phyloP scores from a whole-genome alignment of 129 eudicot genomes.

The Pulicaria dysenterica region DNA sequence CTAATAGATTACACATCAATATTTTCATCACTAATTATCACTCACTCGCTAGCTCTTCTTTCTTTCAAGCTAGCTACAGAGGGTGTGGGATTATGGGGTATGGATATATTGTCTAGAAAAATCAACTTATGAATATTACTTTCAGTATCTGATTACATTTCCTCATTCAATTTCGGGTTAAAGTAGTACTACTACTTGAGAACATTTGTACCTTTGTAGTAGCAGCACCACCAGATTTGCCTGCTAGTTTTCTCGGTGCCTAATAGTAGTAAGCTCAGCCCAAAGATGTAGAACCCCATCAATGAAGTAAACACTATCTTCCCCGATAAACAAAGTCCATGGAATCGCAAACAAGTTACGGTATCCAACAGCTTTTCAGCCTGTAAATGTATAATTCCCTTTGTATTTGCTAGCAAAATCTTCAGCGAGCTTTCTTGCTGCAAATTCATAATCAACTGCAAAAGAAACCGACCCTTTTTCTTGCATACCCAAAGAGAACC shows the following conservation, averaged over 20 bases:
- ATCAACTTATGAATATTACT: too few species aligned
- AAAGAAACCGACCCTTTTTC: slow-evolving; percentile 61
- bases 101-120: too few species aligned
- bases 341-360: slow-evolving; percentile 67
- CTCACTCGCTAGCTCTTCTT: too few species aligned
- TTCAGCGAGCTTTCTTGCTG: slow-evolving; percentile 54
- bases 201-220: slow-evolving; percentile 9
- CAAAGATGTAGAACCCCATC: slow-evolving; percentile 62
- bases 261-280: slow-evolving; percentile 63
- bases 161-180: slow-evolving; percentile 18
- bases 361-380: slow-evolving; percentile 87
- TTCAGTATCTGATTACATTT: slow-evolving; percentile 14
- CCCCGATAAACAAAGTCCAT: slow-evolving; percentile 65
- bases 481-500: slow-evolving; percentile 82
- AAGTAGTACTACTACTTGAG: slow-evolving; percentile 11
- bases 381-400: slow-evolving; percentile 64
- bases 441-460: slow-evolving; percentile 83
- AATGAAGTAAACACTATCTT: slow-evolving; percentile 67
- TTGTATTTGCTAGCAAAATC: slow-evolving; percentile 62
- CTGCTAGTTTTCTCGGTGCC: slow-evolving; percentile 36
- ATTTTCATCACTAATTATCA: too few species aligned
- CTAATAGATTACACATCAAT: too few species aligned
- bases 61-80: too few species aligned
- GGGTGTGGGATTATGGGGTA: too few species aligned
- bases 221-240: slow-evolving; percentile 5